A percentile compares a stretch with the other conserved stretches of the same genome.
These are phyloP conservation scores for Calendula officinalis DNA, from an alignment of 129 eudicot genomes.

Conservation along the genomic window DNA sequence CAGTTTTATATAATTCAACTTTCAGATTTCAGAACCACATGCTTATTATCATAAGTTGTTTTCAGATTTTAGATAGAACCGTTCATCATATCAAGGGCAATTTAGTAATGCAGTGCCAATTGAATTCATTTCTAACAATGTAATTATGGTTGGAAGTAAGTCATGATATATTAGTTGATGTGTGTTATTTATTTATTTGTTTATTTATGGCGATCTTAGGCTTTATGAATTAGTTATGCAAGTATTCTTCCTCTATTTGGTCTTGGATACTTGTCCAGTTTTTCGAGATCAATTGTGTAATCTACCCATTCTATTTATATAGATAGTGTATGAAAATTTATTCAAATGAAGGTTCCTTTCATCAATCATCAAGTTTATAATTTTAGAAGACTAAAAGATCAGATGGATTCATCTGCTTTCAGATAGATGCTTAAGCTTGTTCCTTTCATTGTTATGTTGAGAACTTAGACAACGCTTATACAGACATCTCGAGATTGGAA, in stretches of 20 bases:
- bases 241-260: not conserved
- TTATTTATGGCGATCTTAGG: constrained; percentile 21
- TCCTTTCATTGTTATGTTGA: not conserved
- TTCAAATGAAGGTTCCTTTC: not conserved
- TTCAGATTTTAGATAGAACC: too few relatives aligned
- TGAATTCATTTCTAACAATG: not conserved
- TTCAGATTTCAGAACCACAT: too few relatives aligned
- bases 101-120: not conserved
- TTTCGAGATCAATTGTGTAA: not conserved
- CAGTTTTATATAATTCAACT: too few relatives aligned
- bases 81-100: not conserved
- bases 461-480: not conserved
- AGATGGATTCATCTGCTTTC: constrained; percentile 8
- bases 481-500: not conserved
- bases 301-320: not conserved
- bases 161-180: not conserved
- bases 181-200: constrained; percentile 6
- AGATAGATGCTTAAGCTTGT: constrained; percentile 17
- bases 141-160: not conserved
- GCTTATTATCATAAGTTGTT: too few relatives aligned
- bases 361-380: not conserved
- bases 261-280: constrained; percentile 8
- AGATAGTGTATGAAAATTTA: not conserved
- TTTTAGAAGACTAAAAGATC: too few relatives aligned
- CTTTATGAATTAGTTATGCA: not conserved